Base-by-base conservation (phyloP, 2,329 filamentous ascomycete genomes). In the Hirsutella rhossiliensis region DNA sequence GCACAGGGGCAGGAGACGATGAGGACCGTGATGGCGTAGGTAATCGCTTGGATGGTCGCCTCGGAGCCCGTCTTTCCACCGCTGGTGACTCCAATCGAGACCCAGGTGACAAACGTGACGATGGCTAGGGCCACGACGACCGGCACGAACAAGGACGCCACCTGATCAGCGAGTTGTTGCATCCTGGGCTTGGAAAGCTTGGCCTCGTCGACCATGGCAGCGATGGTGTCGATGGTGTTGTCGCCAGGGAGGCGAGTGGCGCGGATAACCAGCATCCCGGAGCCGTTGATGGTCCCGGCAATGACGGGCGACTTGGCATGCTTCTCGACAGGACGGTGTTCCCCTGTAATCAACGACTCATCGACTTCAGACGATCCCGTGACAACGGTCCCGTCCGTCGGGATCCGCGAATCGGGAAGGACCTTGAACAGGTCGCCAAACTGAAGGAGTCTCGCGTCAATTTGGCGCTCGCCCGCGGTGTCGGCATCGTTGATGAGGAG, bases 1-100 rank as follows among this genome's bases (percentile, higher is more conserved):
- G 84, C 85, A 45, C 85, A 90, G 0, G 86, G 85, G 50, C 85
- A 92, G 0, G 84, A 87, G 0, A 90, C 77, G 15, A 84, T 79
- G 3, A 87, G 70, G 0, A 83, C 80, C 0, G 84, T 73, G 45
- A 90, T 85, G 1, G 78, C 71, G 47, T 85, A 89, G 0, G 81
- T 86, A 38, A 86, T 72, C 0, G 84, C 82, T 18, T 72, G 64
- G 1, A 77, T 68, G 0, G 69, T 63, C 1, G 81, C 75, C 38
- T 71, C 63, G 0, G 65, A 63, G 15, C 72, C 75, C 0, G 52
- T 51, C 18, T 69, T 52, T 0, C 57, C 45, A 2, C 61, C 65
- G 7, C 67, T 53, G 0, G 50, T 48, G 0, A 68, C 64, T 4
- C 76, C 78, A 1, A 87, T 59, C 0, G 69, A 71, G n/a, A 86